Evolutionary conservation across 768 basidiomycete genomes (phyloP).

Genomic region (Tricholomella constricta): DNA sequence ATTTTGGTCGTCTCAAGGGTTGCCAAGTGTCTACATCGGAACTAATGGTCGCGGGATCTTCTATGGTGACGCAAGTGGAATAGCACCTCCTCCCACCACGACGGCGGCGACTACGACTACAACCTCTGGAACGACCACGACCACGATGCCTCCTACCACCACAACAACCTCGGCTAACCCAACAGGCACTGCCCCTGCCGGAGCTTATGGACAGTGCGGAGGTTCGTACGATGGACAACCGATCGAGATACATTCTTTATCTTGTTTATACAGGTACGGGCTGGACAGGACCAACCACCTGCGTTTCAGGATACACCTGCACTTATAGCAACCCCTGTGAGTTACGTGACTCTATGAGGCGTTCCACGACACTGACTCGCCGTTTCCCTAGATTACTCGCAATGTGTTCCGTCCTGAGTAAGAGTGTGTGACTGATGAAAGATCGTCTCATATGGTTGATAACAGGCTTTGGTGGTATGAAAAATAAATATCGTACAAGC

Average conservation of each 20-base stretch:
- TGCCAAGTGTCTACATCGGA: slow-evolving; percentile 56
- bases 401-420: slow-evolving; percentile 41
- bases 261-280: slow-evolving; percentile 20
- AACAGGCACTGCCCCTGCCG: slow-evolving; percentile 31
- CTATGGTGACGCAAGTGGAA: slow-evolving; percentile 44
- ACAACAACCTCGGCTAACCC: slow-evolving; percentile 27
- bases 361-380: neutral
- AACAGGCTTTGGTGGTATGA: neutral
- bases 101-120: slow-evolving; percentile 23
- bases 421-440: neutral
- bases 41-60: slow-evolving; percentile 64
- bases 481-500: too few relatives aligned
- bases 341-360: slow-evolving; percentile 12
- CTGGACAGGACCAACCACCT: slow-evolving; percentile 48
- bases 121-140: slow-evolving; percentile 17
- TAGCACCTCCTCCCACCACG: slow-evolving; percentile 29
- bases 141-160: slow-evolving; percentile 20
- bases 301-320: slow-evolving; percentile 40
- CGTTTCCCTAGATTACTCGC: slow-evolving; percentile 41
- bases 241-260: neutral
- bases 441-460: neutral
- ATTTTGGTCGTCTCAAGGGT: neutral
- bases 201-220: slow-evolving; percentile 46
- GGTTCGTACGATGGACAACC: slow-evolving; percentile 21
- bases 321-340: slow-evolving; percentile 40